Evolutionary conservation across 106 monocot species (phyloP).

Genomic region (Allium fistulosum): DNA sequence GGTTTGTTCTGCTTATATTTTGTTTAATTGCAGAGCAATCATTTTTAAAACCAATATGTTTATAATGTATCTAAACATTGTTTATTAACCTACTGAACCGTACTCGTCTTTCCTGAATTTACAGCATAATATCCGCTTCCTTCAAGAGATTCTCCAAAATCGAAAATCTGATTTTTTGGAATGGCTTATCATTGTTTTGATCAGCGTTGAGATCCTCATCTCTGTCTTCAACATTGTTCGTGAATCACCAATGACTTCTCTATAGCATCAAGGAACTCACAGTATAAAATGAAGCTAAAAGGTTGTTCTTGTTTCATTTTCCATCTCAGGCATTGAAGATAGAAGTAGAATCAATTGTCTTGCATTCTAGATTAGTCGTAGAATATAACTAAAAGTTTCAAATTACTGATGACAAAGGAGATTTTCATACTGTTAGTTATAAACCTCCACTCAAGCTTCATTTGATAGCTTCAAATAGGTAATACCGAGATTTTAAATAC

Average conservation of each 20-base stretch:
- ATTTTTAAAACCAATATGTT: neutral
- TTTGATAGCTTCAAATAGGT: no score
- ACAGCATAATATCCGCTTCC: conserved; percentile 95
- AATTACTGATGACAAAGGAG: no score
- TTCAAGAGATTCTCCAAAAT: conserved; percentile 92
- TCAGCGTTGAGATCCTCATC: conserved; percentile 83
- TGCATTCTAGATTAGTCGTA: no score
- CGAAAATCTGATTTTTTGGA: conserved; percentile 85
- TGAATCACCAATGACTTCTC: conserved; percentile 20
- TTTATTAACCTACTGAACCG: neutral
- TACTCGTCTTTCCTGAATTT: conserved; percentile 9
- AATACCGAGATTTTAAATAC: no score
- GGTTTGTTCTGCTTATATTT: conserved; percentile 30
- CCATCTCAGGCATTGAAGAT: no score
- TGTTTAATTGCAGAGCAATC: neutral
- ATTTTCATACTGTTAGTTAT: no score
- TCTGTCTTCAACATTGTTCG: conserved; percentile 71
- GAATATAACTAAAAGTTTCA: no score
- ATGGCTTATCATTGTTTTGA: conserved; percentile 91
- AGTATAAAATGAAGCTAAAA: no score
- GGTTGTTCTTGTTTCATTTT: no score
- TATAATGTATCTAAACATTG: neutral
- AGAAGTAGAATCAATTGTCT: no score
- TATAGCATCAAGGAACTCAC: conserved; percentile 3
- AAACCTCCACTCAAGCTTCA: no score